Evolutionary conservation across 257 asterid genomes (phyloP).

Genomic region (Petunia axillaris): DNA sequence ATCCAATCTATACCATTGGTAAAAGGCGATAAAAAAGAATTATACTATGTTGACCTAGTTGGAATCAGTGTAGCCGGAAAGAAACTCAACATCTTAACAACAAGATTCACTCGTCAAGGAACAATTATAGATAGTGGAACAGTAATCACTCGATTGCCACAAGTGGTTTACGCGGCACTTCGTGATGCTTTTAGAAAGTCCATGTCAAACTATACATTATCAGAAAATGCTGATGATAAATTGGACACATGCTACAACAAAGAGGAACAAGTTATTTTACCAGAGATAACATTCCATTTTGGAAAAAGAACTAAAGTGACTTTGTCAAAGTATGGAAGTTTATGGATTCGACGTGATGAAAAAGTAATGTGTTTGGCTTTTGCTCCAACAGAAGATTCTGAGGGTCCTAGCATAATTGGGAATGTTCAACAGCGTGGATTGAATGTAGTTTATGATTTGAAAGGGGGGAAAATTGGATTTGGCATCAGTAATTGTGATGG

Average conservation of each 20-base stretch:
- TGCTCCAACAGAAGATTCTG: neutral
- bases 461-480: neutral
- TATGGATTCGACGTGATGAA: neutral
- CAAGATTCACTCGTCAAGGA: neutral
- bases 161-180: neutral
- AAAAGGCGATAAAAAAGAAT: neutral
- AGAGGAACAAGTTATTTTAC: neutral
- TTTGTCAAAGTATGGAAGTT: neutral
- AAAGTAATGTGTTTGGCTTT: neutral
- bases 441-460: conserved; percentile 21
- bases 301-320: neutral
- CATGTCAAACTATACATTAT: neutral
- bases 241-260: conserved; percentile 14
- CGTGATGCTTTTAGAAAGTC: neutral
- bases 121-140: conserved; percentile 28
- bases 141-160: conserved; percentile 1
- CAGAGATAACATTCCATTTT: conserved; percentile 20
- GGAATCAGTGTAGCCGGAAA: neutral
- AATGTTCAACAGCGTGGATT: conserved; percentile 2
- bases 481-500: neutral
- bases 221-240: fast-evolving
- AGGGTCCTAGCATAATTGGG: neutral
- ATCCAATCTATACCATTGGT: neutral
- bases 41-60: neutral
- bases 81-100: neutral